A percentile compares a stretch with the other conserved stretches of the same genome.
phyloP scores from a whole-genome alignment of 805 yeast species.

The Candida ulmi region DNA sequence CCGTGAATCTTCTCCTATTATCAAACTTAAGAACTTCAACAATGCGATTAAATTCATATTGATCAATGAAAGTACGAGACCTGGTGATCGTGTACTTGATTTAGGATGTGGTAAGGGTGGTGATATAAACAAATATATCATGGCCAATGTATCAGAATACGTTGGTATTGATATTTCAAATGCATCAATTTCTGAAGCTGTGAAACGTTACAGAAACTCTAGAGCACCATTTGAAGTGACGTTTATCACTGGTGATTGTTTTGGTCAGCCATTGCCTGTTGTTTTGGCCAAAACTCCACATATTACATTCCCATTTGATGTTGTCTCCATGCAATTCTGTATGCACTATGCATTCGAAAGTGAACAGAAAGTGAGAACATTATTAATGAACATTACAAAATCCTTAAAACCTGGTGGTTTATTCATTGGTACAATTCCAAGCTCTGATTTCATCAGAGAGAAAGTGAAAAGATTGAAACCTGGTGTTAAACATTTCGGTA shows the following conservation, averaged over 20 bases:
- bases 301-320: conserved; percentile 71
- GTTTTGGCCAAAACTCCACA: conserved; percentile 66
- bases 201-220: conserved; percentile 55
- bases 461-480: conserved; percentile 48
- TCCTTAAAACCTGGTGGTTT: conserved; percentile 78
- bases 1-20: conserved; percentile 76
- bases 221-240: conserved; percentile 70
- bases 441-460: conserved; percentile 74
- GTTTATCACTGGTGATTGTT: conserved; percentile 90
- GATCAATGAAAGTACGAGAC: conserved; percentile 59
- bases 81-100: conserved; percentile 63
- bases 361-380: conserved; percentile 69
- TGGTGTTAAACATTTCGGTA: conserved; percentile 73
- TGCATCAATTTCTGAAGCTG: conserved; percentile 80
- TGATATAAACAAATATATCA: conserved; percentile 84
- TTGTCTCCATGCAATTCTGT: conserved; percentile 88
- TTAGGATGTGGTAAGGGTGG: conserved; percentile 99
- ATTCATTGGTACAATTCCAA: conserved; percentile 93
- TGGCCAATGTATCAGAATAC: conserved; percentile 65
- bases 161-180: conserved; percentile 92
- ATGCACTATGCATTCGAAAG: conserved; percentile 91
- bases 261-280: conserved; percentile 61
- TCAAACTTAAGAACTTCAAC: conserved; percentile 82
- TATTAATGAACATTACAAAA: conserved; percentile 69
- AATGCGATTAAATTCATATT: conserved; percentile 87